Evolutionary conservation across 257 asterid genomes (phyloP).

Genomic region (Osmanthus fragrans): DNA sequence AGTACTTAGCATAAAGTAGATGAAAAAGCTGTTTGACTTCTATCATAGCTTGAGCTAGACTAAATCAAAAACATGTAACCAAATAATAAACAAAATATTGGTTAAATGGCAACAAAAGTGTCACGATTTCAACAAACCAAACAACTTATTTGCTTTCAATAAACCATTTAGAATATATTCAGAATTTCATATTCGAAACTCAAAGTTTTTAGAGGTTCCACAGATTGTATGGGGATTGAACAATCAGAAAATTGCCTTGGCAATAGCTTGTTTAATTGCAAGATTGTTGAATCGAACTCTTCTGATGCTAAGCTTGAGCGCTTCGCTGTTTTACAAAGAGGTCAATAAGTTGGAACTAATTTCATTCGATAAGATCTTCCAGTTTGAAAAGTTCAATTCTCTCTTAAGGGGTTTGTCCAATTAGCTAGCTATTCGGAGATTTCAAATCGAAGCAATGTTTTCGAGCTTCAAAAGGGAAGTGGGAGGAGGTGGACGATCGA

Average conservation of each 20-base stretch:
- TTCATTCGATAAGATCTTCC: constrained; percentile 70
- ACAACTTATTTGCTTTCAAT: too few relatives aligned
- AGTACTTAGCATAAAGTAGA: too few relatives aligned
- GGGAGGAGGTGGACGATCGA: constrained; percentile 83
- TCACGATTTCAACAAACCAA: too few relatives aligned
- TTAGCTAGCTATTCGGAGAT: constrained; percentile 54
- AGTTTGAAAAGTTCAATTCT: constrained; percentile 63
- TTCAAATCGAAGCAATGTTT: constrained; percentile 40
- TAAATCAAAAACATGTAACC: too few relatives aligned
- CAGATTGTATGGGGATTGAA: constrained; percentile 88
- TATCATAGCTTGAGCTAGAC: too few relatives aligned
- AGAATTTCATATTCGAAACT: constrained; percentile 16
- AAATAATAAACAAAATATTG: too few relatives aligned
- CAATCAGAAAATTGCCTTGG: constrained; percentile 86
- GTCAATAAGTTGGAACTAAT: constrained; percentile 66
- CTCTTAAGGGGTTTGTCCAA: constrained; percentile 64
- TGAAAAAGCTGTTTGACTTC: too few relatives aligned
- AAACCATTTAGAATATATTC: background rate
- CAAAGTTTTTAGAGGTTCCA: constrained; percentile 72
- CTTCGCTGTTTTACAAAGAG: constrained; percentile 89
- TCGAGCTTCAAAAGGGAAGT: constrained; percentile 79
- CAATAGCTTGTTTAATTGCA: constrained; percentile 86
- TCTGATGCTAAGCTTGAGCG: constrained; percentile 85
- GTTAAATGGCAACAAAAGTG: too few relatives aligned
- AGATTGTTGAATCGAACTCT: constrained; percentile 68